phyloP scores from a whole-genome alignment of 2,329 filamentous ascomycete genomes.

The Beauveria sp. region DNA sequence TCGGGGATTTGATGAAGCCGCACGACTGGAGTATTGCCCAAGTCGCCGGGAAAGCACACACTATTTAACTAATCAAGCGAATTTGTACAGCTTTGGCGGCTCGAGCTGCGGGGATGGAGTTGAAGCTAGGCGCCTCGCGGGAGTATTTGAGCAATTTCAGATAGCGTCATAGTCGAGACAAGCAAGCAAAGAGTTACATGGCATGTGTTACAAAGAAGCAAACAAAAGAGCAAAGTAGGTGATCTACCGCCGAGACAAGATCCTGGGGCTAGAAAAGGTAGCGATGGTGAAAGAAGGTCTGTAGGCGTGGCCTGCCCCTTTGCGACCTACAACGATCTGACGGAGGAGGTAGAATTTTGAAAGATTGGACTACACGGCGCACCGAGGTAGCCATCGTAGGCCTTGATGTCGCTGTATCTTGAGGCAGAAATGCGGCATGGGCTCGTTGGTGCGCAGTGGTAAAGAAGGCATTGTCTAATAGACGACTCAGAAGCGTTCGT shows the following conservation, averaged over 20 bases:
- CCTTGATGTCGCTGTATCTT: too few species aligned
- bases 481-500: too few species aligned
- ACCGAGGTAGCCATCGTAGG: neutral
- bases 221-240: too few species aligned
- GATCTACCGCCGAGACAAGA: neutral
- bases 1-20: too few species aligned
- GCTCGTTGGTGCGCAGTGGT: too few species aligned
- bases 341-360: neutral
- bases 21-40: too few species aligned
- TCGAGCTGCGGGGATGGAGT: conserved; percentile 8
- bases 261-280: too few species aligned
- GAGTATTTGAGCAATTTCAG: neutral
- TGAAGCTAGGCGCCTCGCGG: neutral
- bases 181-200: neutral
- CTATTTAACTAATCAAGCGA: too few species aligned
- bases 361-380: neutral
- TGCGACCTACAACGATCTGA: neutral
- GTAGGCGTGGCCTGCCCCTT: neutral
- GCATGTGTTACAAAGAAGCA: too few species aligned
- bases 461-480: too few species aligned
- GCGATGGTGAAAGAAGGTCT: neutral
- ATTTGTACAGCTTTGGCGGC: neutral
- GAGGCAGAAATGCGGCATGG: too few species aligned
- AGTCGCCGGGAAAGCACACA: too few species aligned
- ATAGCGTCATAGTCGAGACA: neutral